A percentile compares a stretch with the other conserved stretches of the same genome.
Conservation (phyloP, 768 basidiomycete genomes). For the Multifurca ochricompacta region DNA sequence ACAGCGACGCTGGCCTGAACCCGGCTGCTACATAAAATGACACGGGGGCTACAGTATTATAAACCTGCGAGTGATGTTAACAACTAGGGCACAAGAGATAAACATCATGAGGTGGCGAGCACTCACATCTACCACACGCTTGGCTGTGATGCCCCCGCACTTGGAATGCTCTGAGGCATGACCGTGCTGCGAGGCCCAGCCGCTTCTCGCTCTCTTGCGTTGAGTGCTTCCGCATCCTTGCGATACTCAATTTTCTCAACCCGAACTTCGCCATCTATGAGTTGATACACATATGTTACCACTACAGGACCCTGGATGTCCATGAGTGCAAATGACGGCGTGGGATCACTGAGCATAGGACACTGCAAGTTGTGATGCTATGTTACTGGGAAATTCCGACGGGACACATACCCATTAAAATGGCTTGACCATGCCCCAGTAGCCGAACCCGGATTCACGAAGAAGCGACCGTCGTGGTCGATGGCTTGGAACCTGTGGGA, state of each 20-base stretch:
- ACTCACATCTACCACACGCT: conserved; percentile 28
- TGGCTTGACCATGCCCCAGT: conserved; percentile 90
- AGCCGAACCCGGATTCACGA: conserved; percentile 91
- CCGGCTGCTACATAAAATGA: background rate
- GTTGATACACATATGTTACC: conserved; percentile 94
- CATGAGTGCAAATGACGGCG: conserved; percentile 94
- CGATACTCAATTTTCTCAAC: conserved; percentile 87
- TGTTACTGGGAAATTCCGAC: background rate
- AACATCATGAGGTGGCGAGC: background rate
- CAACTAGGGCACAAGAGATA: background rate
- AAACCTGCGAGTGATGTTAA: no score
- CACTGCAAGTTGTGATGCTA: background rate
- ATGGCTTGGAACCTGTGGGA: conserved; percentile 88
- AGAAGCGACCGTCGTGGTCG: conserved; percentile 87
- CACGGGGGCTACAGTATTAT: no score
- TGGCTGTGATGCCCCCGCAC: conserved; percentile 29
- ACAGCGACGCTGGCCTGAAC: no score
- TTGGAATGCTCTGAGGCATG: conserved; percentile 46
- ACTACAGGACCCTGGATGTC: conserved; percentile 96
- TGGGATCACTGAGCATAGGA: conserved; percentile 56
- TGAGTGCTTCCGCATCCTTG: conserved; percentile 44
- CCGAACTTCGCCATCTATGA: conserved; percentile 89
- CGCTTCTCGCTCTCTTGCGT: conserved; percentile 27
- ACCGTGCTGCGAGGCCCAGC: conserved; percentile 36
- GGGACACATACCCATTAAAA: conserved; percentile 47